These are phyloP conservation scores for Colletotrichum sp. DNA, from an alignment of 2,329 filamentous ascomycete species.

Conservation along the genomic window DNA sequence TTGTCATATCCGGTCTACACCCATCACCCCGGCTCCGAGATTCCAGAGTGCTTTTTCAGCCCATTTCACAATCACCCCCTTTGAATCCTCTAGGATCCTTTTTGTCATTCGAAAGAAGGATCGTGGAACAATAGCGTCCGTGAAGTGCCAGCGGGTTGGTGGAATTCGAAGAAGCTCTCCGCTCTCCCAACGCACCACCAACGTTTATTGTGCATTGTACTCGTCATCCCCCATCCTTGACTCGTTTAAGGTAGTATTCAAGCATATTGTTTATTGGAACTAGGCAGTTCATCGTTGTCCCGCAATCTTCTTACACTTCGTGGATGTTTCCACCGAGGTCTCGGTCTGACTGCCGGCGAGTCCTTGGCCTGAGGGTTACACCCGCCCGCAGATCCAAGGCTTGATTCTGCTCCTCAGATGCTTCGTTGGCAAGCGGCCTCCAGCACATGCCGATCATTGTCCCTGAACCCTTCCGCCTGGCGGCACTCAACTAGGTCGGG, in stretches of 20 bases:
- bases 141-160: neutral
- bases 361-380: neutral
- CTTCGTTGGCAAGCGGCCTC: neutral
- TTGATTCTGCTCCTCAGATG: neutral
- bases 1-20: constrained; percentile 1
- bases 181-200: neutral
- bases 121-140: neutral
- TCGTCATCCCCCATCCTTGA: neutral
- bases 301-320: neutral
- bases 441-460: neutral
- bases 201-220: neutral
- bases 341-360: neutral
- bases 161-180: neutral
- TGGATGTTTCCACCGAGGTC: neutral
- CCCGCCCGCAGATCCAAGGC: neutral
- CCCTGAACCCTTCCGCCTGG: neutral
- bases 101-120: neutral
- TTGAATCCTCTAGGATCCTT: neutral
- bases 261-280: neutral
- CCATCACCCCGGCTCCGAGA: neutral
- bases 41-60: neutral
- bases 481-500: neutral
- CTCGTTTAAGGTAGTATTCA: neutral
- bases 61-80: neutral
- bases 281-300: neutral